Evolutionary conservation across 257 asterid genomes (phyloP), one percentile per base, ranked within the genome.

Genomic region (Capsicum rhomboideum): DNA sequence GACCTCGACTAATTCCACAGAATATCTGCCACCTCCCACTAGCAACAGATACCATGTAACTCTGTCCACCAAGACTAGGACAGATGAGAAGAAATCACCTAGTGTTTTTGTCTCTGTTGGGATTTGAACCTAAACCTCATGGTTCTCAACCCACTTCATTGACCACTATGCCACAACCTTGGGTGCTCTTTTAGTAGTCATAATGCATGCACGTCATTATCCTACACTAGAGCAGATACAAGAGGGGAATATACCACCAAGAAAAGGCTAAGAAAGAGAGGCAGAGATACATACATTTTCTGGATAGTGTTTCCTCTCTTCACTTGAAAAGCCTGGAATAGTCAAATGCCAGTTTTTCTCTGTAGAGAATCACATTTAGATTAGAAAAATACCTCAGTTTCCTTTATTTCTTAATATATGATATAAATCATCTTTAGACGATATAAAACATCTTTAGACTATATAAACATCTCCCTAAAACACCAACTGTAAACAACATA

Each of bases 311-410:
- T 90, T 93, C 90, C 82, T 91, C 86, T 90, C 97, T 84, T 97
- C 98, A 40, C 94, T 91, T 42, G 98, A 93, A 89, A 86, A 97
- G 82, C 97, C 99, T 49, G 99, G 99, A 85, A 96, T 82, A 12
- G 90, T 91, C 90, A 95, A 86, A 11, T 93, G 90, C 97, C 92
- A 93, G 89, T 95, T 92, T 90, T 92, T 97, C 93, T 97, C 99
- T 97, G 99, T 88, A 90, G 88, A 85, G 23, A 66, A 40, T 79
- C 44, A 82, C 83, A 40, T 54, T 78, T 50, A 50, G 28, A 87
- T 89, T 83, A 89, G 87, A 82, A 67, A 61, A 81, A 37, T 50
- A 80, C 69, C 79, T 74, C 83, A 50, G 61, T n/a, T 23, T 83
- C 46, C 64, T 80, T 56, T 26, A 69, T 37, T 13, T 46, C 78